Conservation (phyloP, 2,329 filamentous ascomycete species). For the Davidsoniella virescens region DNA sequence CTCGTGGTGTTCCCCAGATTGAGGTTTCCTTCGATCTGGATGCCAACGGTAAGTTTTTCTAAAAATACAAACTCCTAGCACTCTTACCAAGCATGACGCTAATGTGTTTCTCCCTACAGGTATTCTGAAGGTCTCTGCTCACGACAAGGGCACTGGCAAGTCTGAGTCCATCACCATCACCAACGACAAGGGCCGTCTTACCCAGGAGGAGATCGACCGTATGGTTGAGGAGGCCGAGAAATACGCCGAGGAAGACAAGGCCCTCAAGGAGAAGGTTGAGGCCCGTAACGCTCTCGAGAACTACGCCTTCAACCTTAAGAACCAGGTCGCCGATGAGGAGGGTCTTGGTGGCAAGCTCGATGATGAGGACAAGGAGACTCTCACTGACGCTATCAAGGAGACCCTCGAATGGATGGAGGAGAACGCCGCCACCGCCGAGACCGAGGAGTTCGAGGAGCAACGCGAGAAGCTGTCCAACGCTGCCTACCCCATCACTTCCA, state of each 20-base stretch:
- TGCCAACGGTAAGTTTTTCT: slow-evolving; percentile 52
- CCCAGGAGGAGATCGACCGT: slow-evolving; percentile 93
- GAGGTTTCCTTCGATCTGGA: slow-evolving; percentile 97
- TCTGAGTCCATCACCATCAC: slow-evolving; percentile 95
- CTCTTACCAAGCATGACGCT: background rate
- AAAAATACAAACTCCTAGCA: background rate
- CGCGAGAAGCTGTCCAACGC: slow-evolving; percentile 97
- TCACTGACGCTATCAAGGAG: slow-evolving; percentile 95
- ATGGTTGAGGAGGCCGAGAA: slow-evolving; percentile 98
- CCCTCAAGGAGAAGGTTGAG: slow-evolving; percentile 90
- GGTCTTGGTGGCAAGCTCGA: slow-evolving; percentile 97
- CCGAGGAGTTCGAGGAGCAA: slow-evolving; percentile 98
- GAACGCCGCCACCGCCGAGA: slow-evolving; percentile 67
- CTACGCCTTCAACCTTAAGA: slow-evolving; percentile 98
- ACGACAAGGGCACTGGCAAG: slow-evolving; percentile 97
- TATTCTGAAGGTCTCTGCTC: slow-evolving; percentile 89
- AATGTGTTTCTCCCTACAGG: background rate
- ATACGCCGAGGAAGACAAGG: slow-evolving; percentile 98
- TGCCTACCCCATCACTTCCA: slow-evolving; percentile 97
- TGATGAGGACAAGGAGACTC: slow-evolving; percentile 93
- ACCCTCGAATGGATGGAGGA: slow-evolving; percentile 91
- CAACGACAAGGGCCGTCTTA: slow-evolving; percentile 97
- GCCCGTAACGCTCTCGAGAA: slow-evolving; percentile 94
- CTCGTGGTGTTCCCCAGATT: slow-evolving; percentile 92
- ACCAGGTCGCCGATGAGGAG: slow-evolving; percentile 94